Percentiles rank a stretch among this genome's conserved stretches.
phyloP scores from a whole-genome alignment of 2,329 filamentous ascomycete species.

The Trichoderma koningii region DNA sequence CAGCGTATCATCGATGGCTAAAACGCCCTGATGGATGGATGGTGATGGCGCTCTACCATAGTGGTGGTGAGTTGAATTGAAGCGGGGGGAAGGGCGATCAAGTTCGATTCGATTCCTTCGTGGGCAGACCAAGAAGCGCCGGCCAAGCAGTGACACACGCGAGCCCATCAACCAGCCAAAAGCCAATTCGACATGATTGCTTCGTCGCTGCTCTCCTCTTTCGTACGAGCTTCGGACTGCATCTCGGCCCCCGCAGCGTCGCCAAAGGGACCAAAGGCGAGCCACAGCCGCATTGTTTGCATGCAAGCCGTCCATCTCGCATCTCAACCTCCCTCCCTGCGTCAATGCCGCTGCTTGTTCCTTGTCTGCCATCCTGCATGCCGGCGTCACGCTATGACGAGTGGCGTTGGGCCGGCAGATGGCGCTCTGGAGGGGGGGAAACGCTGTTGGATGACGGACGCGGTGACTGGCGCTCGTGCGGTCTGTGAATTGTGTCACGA shows the following conservation, averaged over 20 bases:
- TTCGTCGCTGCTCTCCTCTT: not conserved
- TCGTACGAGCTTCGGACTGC: not conserved
- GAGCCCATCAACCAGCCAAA: not conserved
- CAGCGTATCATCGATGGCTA: not conserved
- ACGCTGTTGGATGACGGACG: conserved; percentile 7
- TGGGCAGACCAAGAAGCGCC: not conserved
- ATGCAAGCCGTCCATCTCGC: not conserved
- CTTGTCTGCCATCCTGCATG: not conserved
- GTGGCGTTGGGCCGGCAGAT: conserved; percentile 14
- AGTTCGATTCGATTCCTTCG: not conserved
- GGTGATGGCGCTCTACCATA: not conserved
- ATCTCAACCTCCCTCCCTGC: not conserved
- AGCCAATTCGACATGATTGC: not conserved
- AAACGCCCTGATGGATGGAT: not conserved
- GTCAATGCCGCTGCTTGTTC: not conserved
- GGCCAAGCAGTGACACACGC: conserved; percentile 1
- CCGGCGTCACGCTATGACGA: conserved; percentile 16
- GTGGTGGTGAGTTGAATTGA: not conserved
- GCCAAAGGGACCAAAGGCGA: conserved; percentile 11
- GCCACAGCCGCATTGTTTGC: conserved; percentile 22
- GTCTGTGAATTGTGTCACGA: conserved; percentile 23
- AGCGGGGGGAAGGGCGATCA: too few relatives aligned
- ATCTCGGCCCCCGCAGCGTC: not conserved
- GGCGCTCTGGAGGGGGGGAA: not conserved
- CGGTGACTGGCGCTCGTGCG: conserved; percentile 9